Evolutionary conservation across 306 rosid genomes (phyloP).

Genomic region (Luffa aegyptiaca): DNA sequence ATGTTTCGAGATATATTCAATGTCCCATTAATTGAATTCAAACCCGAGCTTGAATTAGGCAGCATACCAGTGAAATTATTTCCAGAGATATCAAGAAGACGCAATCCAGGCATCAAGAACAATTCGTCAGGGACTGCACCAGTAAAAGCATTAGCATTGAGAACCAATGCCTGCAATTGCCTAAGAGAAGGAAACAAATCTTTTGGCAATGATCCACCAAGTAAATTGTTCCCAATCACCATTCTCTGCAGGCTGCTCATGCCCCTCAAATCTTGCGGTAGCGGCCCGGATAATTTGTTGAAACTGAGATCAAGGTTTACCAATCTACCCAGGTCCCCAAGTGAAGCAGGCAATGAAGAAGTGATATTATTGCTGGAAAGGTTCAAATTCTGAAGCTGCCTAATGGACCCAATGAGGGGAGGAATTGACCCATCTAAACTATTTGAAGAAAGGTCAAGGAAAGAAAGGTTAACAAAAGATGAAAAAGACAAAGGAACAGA

Average conservation of each 20-base stretch:
- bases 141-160: conserved; percentile 47
- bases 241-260: conserved; percentile 46
- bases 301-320: conserved; percentile 81
- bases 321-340: conserved; percentile 50
- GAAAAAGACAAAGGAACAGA: conserved; percentile 40
- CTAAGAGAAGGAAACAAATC: conserved; percentile 29
- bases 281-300: conserved; percentile 41
- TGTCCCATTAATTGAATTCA: conserved; percentile 21
- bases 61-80: conserved; percentile 67
- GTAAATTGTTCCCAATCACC: conserved; percentile 44
- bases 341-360: conserved; percentile 46
- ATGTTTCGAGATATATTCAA: conserved; percentile 57
- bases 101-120: conserved; percentile 53
- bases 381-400: conserved; percentile 54
- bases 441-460: conserved; percentile 60
- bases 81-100: conserved; percentile 48
- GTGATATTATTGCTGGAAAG: conserved; percentile 52
- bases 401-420: conserved; percentile 39
- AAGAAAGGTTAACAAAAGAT: conserved; percentile 45
- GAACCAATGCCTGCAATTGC: conserved; percentile 41
- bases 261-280: conserved; percentile 43
- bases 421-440: conserved; percentile 50
- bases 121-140: conserved; percentile 42
- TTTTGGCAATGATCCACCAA: conserved; percentile 41
- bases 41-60: conserved; percentile 39